These are phyloP conservation scores for Kappamyces sp. DNA, from an alignment of 192 early-diverging fungal genomes.

Conservation along the genomic window DNA sequence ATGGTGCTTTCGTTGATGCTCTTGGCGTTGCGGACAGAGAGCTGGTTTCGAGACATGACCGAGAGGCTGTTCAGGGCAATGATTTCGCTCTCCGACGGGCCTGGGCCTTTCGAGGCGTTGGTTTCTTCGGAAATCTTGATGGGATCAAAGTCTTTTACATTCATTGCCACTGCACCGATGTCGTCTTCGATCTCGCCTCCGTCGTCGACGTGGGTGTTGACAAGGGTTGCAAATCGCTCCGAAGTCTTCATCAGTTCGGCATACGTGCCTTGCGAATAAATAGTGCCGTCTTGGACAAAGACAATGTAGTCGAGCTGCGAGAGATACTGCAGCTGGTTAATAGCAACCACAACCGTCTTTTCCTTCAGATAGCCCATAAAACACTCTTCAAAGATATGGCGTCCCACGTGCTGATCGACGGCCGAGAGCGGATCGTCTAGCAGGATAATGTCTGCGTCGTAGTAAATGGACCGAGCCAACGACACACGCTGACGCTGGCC, in stretches of 20 bases:
- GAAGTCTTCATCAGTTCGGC: constrained; percentile 45
- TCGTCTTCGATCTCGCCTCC: constrained; percentile 32
- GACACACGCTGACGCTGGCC: constrained; percentile 64
- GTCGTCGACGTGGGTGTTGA: constrained; percentile 46
- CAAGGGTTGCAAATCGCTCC: constrained; percentile 39
- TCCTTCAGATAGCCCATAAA: constrained; percentile 32
- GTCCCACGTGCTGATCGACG: constrained; percentile 58
- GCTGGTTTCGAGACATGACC: constrained; percentile 28
- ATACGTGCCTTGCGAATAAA: constrained; percentile 52
- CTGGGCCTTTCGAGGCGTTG: background rate
- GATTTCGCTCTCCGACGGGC: constrained; percentile 26
- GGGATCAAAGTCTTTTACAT: constrained; percentile 22
- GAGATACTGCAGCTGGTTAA: constrained; percentile 62
- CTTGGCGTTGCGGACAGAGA: constrained; percentile 38
- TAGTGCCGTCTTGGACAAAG: constrained; percentile 50
- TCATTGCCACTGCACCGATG: constrained; percentile 27
- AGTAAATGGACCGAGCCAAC: constrained; percentile 50
- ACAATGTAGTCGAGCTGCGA: constrained; percentile 53
- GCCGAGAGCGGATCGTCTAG: constrained; percentile 73
- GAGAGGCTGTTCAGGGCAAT: constrained; percentile 47
- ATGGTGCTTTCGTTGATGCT: constrained; percentile 57
- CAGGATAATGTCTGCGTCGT: constrained; percentile 58
- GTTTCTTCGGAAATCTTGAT: background rate
- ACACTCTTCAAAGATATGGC: constrained; percentile 58
- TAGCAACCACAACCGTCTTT: constrained; percentile 63